phyloP scores from a whole-genome alignment of 202 grass and related monocot genomes.

The Schoenoplectus triqueter region DNA sequence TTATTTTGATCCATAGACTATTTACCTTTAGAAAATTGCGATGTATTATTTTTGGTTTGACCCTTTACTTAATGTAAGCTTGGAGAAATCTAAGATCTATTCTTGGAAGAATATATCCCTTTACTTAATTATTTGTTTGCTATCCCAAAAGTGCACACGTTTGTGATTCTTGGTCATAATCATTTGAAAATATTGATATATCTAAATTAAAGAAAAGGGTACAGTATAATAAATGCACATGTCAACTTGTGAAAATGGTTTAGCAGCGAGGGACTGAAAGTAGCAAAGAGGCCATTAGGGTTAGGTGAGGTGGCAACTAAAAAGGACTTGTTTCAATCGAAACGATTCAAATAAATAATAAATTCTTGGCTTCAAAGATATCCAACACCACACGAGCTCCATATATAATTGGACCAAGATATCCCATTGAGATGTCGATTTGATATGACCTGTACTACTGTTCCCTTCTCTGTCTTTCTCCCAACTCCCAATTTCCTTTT shows the following conservation, averaged over 20 bases:
- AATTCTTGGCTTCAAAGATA: conserved; percentile 35
- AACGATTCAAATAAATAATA: conserved; percentile 9
- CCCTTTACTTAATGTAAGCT: neutral
- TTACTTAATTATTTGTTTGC: conserved; percentile 3
- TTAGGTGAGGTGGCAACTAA: conserved; percentile 12
- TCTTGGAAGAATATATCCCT: neutral
- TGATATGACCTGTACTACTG: neutral
- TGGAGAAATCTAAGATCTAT: neutral
- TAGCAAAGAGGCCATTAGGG: neutral
- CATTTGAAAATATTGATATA: neutral
- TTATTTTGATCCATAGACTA: no score
- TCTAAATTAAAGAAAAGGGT: neutral
- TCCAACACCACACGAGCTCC: conserved; percentile 35
- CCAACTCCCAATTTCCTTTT: neutral
- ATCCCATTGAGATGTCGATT: conserved; percentile 14
- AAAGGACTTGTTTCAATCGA: conserved; percentile 31
- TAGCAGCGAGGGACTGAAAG: neutral
- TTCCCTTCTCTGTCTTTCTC: conserved; percentile 17
- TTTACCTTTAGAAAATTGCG: no score
- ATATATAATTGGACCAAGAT: conserved; percentile 15
- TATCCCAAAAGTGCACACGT: neutral
- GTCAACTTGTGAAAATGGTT: neutral
- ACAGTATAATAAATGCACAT: neutral
- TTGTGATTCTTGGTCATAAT: neutral
- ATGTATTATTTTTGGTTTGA: neutral